Base-by-base conservation (phyloP, 768 basidiomycete species). In the Imleria badia region DNA sequence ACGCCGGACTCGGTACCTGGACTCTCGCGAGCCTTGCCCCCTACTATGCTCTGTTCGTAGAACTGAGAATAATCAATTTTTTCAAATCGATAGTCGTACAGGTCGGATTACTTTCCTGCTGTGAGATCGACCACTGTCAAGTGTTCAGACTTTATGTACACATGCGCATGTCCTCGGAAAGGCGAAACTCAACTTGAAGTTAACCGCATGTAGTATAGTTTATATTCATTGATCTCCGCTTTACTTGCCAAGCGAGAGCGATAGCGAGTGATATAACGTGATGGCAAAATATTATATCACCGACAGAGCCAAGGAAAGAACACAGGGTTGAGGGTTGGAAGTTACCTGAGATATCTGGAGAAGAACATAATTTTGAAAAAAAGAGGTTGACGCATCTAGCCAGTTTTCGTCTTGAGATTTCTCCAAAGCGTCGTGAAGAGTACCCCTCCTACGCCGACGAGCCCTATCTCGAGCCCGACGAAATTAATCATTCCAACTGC, bases 391-490 rank as follows among this genome's bases (percentile, higher is more conserved):
- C n/a, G 8, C 19, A 26, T 39, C 42, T 56, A 83, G n/a, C 85
- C 84, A 1, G 75, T 80, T 61, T 85, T 87, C 2, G 85, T 79
- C 66, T 87, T 86, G 54, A 88, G 66, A 41, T 83, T 75, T 60
- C 70, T 80, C 87, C 86, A 88, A 3, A 87, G 67, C 1, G 74
- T 76, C 44, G 72, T 64, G 60, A 82, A 82, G 61, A 87, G 73
- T 34, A 82, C 56, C 1, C 72, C 76, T 4, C 86, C 85, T 33
- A 87, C 66, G 1, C 80, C 83, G 1, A 86, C 81, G 1, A 86
- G 71, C 4, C 73, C 81, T 50, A 87, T 76, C 68, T 87, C 81
- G 52, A 87, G 61, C 17, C 80, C 82, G 3, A 84, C 72, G 48
- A 80, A 89, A 45, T 76, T 78, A 48, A 73, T 48, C 85, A 87